A percentile compares a stretch with the other conserved stretches of the same genome.
Evolutionary conservation across 345 rosid species (phyloP).

Genomic region (Sonneratia caseolaris): DNA sequence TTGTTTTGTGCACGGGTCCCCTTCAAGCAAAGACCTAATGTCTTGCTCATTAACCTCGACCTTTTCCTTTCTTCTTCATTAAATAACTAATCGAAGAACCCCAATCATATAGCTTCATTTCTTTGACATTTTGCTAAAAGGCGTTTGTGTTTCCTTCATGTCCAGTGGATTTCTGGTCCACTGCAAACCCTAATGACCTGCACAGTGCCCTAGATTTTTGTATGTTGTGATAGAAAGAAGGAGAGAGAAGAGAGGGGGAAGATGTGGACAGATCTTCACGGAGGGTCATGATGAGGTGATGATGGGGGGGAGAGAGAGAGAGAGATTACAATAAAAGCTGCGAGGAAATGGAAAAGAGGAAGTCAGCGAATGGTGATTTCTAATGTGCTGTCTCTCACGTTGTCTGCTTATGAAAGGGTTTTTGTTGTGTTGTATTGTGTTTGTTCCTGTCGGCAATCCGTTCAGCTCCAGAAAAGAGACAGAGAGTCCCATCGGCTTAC

Average conservation of each 20-base stretch:
- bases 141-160: not conserved
- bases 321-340: constrained; percentile 34
- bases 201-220: constrained; percentile 3
- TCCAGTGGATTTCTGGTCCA: not conserved
- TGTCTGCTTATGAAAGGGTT: constrained; percentile 24
- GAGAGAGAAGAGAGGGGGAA: not conserved
- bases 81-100: not conserved
- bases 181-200: not conserved
- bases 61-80: not conserved
- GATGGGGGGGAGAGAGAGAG: constrained; percentile 31
- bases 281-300: constrained; percentile 48
- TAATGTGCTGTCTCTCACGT: constrained; percentile 27
- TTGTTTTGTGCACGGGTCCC: not conserved
- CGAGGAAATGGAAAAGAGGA: constrained; percentile 5
- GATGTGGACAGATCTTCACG: not conserved
- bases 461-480: constrained; percentile 99
- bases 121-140: not conserved
- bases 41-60: not conserved
- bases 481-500: constrained; percentile 99
- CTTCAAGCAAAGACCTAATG: not conserved
- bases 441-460: constrained; percentile 5
- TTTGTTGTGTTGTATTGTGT: constrained; percentile 21
- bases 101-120: not conserved
- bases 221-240: not conserved
- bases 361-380: constrained; percentile 25